phyloP scores from a whole-genome alignment of 163 green algal genomes.

The Coccomyxa subellipsoidea region DNA sequence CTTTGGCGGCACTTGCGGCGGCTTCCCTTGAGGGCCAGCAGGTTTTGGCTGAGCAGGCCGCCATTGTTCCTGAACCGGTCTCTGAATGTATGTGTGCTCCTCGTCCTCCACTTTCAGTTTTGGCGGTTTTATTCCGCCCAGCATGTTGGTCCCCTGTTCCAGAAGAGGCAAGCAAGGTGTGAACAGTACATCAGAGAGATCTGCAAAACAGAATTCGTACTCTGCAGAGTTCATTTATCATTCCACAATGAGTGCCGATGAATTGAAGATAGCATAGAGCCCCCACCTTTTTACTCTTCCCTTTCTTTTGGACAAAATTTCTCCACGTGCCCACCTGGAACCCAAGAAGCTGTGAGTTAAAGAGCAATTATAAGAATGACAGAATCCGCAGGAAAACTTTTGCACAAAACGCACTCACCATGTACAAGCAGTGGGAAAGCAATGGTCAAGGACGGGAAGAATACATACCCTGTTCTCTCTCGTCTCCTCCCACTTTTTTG shows the following conservation, averaged over 20 bases:
- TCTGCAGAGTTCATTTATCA: background rate
- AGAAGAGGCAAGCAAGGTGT: background rate
- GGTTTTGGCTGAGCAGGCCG: slow-evolving; percentile 3
- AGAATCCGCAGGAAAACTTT: too few relatives aligned
- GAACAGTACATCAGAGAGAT: background rate
- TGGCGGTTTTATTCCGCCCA: slow-evolving; percentile 70
- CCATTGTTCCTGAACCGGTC: background rate
- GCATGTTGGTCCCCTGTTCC: slow-evolving; percentile 21
- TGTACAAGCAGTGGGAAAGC: too few relatives aligned
- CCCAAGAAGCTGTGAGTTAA: too few relatives aligned
- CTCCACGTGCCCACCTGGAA: slow-evolving; percentile 71
- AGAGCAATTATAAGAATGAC: too few relatives aligned
- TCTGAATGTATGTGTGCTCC: slow-evolving; percentile 79
- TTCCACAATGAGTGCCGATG: too few relatives aligned
- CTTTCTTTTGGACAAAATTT: slow-evolving; percentile 71
- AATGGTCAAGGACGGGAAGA: too few relatives aligned
- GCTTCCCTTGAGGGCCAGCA: slow-evolving; percentile 2
- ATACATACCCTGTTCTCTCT: slow-evolving; percentile 63
- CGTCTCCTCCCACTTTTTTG: slow-evolving; percentile 81
- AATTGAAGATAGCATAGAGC: too few relatives aligned
- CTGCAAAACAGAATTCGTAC: background rate
- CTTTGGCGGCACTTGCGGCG: background rate
- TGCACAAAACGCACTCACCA: too few relatives aligned
- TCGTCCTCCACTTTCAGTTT: slow-evolving; percentile 71
- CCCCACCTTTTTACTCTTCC: slow-evolving; percentile 20